phyloP scores from a whole-genome alignment of 306 rosid species.

The Betula pendula region DNA sequence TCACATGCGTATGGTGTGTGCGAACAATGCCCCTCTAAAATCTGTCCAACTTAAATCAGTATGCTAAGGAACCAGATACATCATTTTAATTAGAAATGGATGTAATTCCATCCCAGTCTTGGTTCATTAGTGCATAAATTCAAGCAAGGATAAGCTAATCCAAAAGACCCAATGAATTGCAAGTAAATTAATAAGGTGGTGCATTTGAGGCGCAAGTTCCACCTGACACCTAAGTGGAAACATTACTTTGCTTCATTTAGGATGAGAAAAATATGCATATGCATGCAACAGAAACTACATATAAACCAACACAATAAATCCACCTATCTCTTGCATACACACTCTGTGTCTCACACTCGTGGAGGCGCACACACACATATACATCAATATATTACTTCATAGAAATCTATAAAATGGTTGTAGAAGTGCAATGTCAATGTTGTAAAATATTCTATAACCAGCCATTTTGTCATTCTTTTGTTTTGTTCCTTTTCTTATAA shows the following conservation, averaged over 20 bases:
- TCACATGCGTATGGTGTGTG: conserved; percentile 1
- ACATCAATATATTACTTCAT: background rate
- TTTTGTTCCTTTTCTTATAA: background rate
- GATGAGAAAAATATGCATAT: background rate
- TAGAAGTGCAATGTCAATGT: background rate
- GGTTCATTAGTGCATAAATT: background rate
- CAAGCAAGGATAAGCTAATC: background rate
- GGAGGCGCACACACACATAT: background rate
- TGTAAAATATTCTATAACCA: background rate
- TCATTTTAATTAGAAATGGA: background rate
- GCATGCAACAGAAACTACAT: background rate
- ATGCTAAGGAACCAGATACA: background rate
- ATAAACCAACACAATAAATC: background rate
- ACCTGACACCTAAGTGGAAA: background rate
- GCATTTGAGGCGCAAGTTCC: background rate
- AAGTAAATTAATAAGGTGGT: background rate
- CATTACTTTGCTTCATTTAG: background rate
- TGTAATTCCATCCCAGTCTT: background rate
- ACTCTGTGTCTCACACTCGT: background rate
- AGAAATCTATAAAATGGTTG: background rate
- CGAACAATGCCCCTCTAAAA: background rate
- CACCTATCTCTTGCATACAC: background rate
- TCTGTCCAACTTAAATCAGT: background rate
- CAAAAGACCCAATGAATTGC: background rate
- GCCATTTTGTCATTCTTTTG: background rate